Evolutionary conservation across 495 filamentous ascomycete genomes (phyloP).

Genomic region (Penicillium silybi): DNA sequence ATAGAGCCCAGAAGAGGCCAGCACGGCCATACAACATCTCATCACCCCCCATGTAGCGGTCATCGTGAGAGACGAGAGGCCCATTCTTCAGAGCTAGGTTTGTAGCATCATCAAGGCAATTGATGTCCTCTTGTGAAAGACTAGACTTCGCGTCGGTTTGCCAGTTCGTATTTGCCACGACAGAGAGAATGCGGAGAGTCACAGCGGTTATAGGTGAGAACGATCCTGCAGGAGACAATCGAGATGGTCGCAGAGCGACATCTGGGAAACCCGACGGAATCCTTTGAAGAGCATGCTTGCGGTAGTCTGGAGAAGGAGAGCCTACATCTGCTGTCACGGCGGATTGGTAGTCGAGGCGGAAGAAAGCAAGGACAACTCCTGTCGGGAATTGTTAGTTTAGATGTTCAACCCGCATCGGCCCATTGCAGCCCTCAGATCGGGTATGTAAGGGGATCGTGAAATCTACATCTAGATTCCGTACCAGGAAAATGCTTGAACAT

Average conservation of each 20-base stretch:
- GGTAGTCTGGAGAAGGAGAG: conserved; percentile 19
- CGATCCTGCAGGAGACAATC: conserved; percentile 32
- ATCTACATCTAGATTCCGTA: conserved; percentile 9
- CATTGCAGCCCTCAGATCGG: neutral
- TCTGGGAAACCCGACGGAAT: conserved; percentile 27
- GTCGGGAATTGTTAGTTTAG: conserved; percentile 1
- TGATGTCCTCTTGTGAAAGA: conserved; percentile 23
- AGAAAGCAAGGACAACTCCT: conserved; percentile 37
- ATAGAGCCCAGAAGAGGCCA: conserved; percentile 39
- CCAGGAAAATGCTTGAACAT: conserved; percentile 30
- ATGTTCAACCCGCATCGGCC: neutral
- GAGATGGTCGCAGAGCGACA: conserved; percentile 22
- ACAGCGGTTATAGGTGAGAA: conserved; percentile 27
- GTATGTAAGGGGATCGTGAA: neutral
- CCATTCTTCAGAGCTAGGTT: conserved; percentile 32
- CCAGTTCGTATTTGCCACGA: conserved; percentile 10
- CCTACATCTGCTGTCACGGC: conserved; percentile 12
- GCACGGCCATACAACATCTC: conserved; percentile 43
- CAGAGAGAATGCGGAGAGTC: conserved; percentile 22
- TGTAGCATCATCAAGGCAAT: conserved; percentile 26
- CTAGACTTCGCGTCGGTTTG: neutral
- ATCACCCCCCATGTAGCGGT: conserved; percentile 33
- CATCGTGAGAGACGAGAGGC: conserved; percentile 26
- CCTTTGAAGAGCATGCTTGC: conserved; percentile 24
- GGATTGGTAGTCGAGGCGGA: conserved; percentile 36